phyloP scores from a whole-genome alignment of 495 filamentous ascomycete genomes.

The Ascobolus immersus region DNA sequence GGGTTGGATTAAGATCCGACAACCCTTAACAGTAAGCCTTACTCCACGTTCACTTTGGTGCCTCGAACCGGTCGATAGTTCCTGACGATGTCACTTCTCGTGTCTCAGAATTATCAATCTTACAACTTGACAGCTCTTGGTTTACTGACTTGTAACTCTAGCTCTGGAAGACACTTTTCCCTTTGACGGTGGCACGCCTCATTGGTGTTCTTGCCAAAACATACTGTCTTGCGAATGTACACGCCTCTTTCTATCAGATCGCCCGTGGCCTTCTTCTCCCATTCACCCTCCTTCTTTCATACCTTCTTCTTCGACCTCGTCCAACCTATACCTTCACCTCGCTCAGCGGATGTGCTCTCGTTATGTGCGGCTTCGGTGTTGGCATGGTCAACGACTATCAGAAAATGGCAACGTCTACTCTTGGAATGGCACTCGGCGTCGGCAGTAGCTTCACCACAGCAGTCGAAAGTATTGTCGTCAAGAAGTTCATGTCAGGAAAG shows the following conservation, averaged over 20 bases:
- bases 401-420: conserved; percentile 6
- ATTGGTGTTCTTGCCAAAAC: conserved; percentile 12
- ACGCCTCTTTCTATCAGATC: conserved; percentile 11
- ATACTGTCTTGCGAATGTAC: conserved; percentile 9
- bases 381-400: conserved; percentile 7
- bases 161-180: conserved; percentile 8
- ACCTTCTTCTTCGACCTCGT: conserved; percentile 8
- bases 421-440: conserved; percentile 7
- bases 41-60: background rate
- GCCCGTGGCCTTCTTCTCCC: conserved; percentile 10
- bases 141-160: no score
- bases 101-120: no score
- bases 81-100: background rate
- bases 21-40: conserved; percentile 4
- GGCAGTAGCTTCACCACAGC: conserved; percentile 10
- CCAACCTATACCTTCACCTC: conserved; percentile 8
- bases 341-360: conserved; percentile 7
- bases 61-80: background rate
- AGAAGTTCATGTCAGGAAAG: conserved; percentile 9
- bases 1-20: conserved; percentile 6
- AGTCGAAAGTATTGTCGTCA: conserved; percentile 9
- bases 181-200: conserved; percentile 8
- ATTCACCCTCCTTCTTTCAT: conserved; percentile 7
- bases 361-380: conserved; percentile 9
- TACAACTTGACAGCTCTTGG: no score